Base-by-base conservation (phyloP, 768 basidiomycete species). In the Ramaria rubella region DNA sequence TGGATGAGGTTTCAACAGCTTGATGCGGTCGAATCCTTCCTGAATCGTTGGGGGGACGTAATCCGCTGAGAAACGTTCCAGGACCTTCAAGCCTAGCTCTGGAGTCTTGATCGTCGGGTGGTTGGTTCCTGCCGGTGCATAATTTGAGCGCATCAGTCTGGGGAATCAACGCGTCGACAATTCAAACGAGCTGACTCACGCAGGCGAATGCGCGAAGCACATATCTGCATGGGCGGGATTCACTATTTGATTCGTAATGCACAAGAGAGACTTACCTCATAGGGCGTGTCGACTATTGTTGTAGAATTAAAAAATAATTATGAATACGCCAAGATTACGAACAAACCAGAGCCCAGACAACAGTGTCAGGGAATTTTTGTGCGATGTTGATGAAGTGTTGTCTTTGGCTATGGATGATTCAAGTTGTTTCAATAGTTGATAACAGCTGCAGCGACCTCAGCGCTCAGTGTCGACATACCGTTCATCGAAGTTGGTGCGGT, bases 361-460 rank as follows among this genome's bases (percentile, higher is more conserved):
- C 69, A 50, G 79, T 83, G 58, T 76, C 79, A 52, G 83, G 81
- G 65, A 82, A 85, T 62, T 80, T 79, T 60, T 73, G 77, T 14
- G 86, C 87, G 59, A 91, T 87, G 60, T 78, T 68, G 62, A 83
- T 85, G 89, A 88, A 92, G 64, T 86, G 73, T 30, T 78, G 77
- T 52, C 86, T 74, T 69, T 89, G 88, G 54, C 86, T 87, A 65
- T 58, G 51, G 17, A 29, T 38, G 23, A 60, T 43, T 50, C 5
- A 42, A 42, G 11, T 42, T 5, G n/a, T 6, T 19, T 42, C 40
- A n/a, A n/a, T n/a, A n/a, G 27, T 29, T 33, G 36, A 45, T 46
- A 24, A 50, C 27, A 57, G 33, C n/a, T 21, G 26, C 21, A n/a
- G 21, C 45, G 26, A 21, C n/a, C 19, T 46, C 38, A 49, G 55